Evolutionary conservation across 805 yeast species (phyloP), one percentile per base, ranked within the genome.

Genomic region (Myxozyma geophila): DNA sequence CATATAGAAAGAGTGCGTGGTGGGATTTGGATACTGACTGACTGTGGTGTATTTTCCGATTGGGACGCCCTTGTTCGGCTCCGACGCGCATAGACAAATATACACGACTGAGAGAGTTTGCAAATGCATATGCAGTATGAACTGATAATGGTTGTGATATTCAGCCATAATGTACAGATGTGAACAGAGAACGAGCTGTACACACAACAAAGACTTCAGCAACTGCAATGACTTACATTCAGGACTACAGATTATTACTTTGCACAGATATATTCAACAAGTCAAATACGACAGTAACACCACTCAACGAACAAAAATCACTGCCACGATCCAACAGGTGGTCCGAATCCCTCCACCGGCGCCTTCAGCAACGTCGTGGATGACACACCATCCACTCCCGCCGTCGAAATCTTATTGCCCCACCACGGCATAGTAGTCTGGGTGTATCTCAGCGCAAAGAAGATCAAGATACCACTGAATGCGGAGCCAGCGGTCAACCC

Each of bases 401-500:
- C 60, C 8, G 21, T 23, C 35, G 54, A 60, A 17, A 68, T 75
- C 33, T 65, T 69, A 54, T 83, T 85, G 1, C 89, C 88, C 89
- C 88, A 85, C 89, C 88, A 85, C 15, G 71, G 57, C 5, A 80
- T 43, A 46, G 73, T 65, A 13, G 84, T 53, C 6, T 73, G 64
- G 40, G 80, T 77, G 69, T 77, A 81, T 62, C 74, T 75, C n/a
- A 78, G 77, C 3, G 78, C 72, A 70, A 85, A 77, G 70, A 86
- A 86, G 15, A 87, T 82, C 35, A 85, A 60, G 58, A 87, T 76
- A 0, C 88, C 83, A 41, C 87, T 80, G 67, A 85, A 79, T 0
- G 90, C 90, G 17, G 86, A 80, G 0, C 90, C 90, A 6, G 87
- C 82, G 46, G 87, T 87, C 15, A 88, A 75, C 1, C 85, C 92